Evolutionary conservation across 495 filamentous ascomycete genomes (phyloP).

Genomic region (Penicillium ochrochloron): DNA sequence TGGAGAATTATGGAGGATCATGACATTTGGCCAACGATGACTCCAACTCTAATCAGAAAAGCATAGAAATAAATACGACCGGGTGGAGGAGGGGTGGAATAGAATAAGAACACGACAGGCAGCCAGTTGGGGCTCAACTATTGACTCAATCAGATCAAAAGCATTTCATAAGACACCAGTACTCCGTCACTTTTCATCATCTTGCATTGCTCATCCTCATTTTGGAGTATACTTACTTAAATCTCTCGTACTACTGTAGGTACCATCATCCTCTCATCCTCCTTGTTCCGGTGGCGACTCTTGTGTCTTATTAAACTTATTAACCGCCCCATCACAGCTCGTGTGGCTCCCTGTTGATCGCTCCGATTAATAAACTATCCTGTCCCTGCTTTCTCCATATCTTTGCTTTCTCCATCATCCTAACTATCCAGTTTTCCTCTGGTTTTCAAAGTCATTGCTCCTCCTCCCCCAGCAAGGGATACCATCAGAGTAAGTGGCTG

Average conservation of each 20-base stretch:
- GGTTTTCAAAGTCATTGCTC: background rate
- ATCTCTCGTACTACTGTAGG: background rate
- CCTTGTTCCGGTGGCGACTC: slow-evolving; percentile 10
- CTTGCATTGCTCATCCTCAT: background rate
- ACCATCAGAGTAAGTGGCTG: slow-evolving; percentile 15
- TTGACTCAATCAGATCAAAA: background rate
- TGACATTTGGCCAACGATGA: background rate
- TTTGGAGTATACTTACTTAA: background rate
- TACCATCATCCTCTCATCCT: background rate
- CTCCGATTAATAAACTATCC: slow-evolving; percentile 5
- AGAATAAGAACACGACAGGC: background rate
- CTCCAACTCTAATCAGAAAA: background rate
- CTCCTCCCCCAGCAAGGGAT: slow-evolving; percentile 27
- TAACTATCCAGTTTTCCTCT: background rate
- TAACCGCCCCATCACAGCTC: slow-evolving; percentile 2
- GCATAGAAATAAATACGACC: background rate
- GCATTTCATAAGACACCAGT: background rate
- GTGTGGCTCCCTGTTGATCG: slow-evolving; percentile 7
- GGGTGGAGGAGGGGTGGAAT: background rate
- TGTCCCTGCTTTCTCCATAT: background rate
- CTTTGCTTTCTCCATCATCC: background rate
- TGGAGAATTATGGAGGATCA: background rate
- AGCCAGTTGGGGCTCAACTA: slow-evolving; percentile 2
- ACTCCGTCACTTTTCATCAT: background rate
- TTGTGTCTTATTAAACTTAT: slow-evolving; percentile 7